Evolutionary conservation across 352 stramenopile species (phyloP).

Genomic region (Phytophthora macrochlamydospora): DNA sequence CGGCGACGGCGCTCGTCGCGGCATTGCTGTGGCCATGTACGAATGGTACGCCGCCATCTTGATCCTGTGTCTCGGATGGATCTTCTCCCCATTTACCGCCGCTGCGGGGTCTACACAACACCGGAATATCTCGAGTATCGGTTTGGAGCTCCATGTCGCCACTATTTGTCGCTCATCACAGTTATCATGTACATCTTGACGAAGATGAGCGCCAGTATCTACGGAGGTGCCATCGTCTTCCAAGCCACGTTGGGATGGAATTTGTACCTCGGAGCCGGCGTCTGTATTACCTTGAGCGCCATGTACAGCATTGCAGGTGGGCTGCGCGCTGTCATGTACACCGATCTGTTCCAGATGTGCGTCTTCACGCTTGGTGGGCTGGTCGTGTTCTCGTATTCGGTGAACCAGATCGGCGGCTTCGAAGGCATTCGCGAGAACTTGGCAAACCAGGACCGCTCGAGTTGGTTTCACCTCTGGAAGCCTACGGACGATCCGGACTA

Average conservation of each 20-base stretch:
- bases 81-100: constrained; percentile 71
- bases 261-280: constrained; percentile 51
- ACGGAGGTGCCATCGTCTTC: constrained; percentile 67
- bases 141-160: constrained; percentile 49
- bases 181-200: constrained; percentile 73
- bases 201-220: constrained; percentile 73
- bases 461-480: constrained; percentile 66
- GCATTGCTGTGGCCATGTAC: constrained; percentile 68
- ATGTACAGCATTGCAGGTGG: constrained; percentile 68
- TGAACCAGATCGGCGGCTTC: constrained; percentile 64
- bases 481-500: constrained; percentile 57
- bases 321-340: constrained; percentile 74
- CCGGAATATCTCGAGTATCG: constrained; percentile 60
- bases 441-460: constrained; percentile 39
- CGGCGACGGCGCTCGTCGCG: constrained; percentile 57
- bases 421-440: constrained; percentile 55
- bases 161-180: constrained; percentile 67
- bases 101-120: constrained; percentile 60
- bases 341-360: constrained; percentile 72
- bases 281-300: constrained; percentile 57
- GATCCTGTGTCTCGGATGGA: constrained; percentile 61
- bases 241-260: constrained; percentile 67
- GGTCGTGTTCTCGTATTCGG: constrained; percentile 58
- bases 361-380: constrained; percentile 64
- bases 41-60: constrained; percentile 66